Percentiles rank a stretch among this genome's conserved stretches.
Evolutionary conservation across 345 rosid species (phyloP).

Genomic region (Brassica rapa): DNA sequence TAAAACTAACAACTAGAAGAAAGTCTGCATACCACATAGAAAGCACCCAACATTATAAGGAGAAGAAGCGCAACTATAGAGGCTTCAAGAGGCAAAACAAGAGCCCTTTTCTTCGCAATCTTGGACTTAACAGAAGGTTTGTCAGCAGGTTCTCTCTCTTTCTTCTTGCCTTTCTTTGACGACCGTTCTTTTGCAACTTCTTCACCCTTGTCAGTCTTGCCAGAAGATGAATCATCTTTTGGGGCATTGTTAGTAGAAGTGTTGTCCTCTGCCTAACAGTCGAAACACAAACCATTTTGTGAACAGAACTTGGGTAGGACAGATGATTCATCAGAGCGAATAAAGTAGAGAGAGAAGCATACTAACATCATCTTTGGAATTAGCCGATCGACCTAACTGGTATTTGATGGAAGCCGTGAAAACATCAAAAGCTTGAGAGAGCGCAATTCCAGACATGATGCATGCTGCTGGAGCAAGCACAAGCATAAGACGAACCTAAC

Average conservation of each 20-base stretch:
- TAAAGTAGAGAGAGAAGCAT: slow-evolving; percentile 24
- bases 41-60: slow-evolving; percentile 87
- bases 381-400: slow-evolving; percentile 60
- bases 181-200: slow-evolving; percentile 58
- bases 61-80: slow-evolving; percentile 80
- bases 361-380: slow-evolving; percentile 60
- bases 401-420: slow-evolving; percentile 90
- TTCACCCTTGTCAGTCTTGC: slow-evolving; percentile 53
- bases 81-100: slow-evolving; percentile 80
- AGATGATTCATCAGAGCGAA: slow-evolving; percentile 16
- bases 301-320: slow-evolving; percentile 28
- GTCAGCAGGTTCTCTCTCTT: slow-evolving; percentile 61
- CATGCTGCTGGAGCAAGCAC: slow-evolving; percentile 99
- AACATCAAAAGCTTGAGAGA: slow-evolving; percentile 94
- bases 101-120: slow-evolving; percentile 67
- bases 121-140: slow-evolving; percentile 57
- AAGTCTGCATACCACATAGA: slow-evolving; percentile 81
- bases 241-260: slow-evolving; percentile 41
- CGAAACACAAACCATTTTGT: slow-evolving; percentile 37
- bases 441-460: slow-evolving; percentile 97
- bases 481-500: slow-evolving; percentile 98
- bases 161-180: slow-evolving; percentile 67
- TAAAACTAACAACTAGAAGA: slow-evolving; percentile 4
- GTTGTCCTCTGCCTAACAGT: slow-evolving; percentile 65
- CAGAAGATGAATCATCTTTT: slow-evolving; percentile 45